Base-by-base conservation (phyloP, 768 basidiomycete genomes). In the Tremella fuciformis region DNA sequence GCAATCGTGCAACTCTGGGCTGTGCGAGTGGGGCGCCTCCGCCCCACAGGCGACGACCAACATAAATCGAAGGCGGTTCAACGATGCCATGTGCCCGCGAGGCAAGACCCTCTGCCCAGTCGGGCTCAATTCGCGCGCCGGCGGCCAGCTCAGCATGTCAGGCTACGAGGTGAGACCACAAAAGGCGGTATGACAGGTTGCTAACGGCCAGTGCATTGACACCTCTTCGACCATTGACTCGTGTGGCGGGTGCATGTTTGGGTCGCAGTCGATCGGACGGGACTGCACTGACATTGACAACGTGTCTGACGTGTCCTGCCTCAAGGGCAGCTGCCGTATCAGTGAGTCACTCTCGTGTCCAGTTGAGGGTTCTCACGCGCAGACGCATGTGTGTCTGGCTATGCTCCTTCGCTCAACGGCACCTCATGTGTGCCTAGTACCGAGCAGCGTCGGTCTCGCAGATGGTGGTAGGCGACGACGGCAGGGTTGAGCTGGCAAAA, bases 201-300 rank as follows among this genome's bases (percentile, higher is more conserved):
- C n/a, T 24, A 15, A 18, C 42, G 7, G 26, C 26, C 19, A 50
- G 48, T 50, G 48, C 24, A 50, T 50, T 15, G 48, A 50, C 26
- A 50, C 26, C 48, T 19, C 26, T 2, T 50, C 48, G 11, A 50
- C 16, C 15, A 21, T 50, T 15, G 48, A 50, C 21, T 50, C 48
- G 15, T 50, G 48, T 15, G 48, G 48, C n/a, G 48, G 48, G 15
- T 50, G 48, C 22, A 50, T 50, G 15, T 50, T 19, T 26, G 48
- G 26, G 21, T 21, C 15, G 8, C 16, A n/a, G 15, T 4, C 48
- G 3, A 15, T 18, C 48, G 48, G 48, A 13, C 48, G 26, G 22
- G 48, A 50, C 24, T 50, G 48, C 24, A 50, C 48, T 16, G 22
- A 21, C 3, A n/a, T 50, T 15, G 48, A 50, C 22, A 50, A 50